phyloP scores from a whole-genome alignment of 176 grass and related monocot species.

The Hordeum vulgare region DNA sequence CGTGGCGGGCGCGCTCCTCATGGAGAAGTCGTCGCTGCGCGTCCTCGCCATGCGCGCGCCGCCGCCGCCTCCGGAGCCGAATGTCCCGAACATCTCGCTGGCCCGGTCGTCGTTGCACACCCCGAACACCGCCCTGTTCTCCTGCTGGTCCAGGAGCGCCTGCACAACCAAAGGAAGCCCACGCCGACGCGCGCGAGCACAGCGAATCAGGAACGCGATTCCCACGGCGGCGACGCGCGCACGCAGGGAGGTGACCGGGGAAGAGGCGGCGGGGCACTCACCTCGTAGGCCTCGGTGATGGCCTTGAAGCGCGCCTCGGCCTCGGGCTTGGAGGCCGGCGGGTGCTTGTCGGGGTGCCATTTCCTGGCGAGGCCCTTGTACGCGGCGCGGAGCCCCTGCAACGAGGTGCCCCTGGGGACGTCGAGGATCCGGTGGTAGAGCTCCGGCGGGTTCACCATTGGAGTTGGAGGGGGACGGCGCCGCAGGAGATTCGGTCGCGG shows the following conservation, averaged over 20 bases:
- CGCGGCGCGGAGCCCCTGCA: conserved; percentile 74
- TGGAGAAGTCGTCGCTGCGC: conserved; percentile 27
- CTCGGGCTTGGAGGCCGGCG: conserved; percentile 78
- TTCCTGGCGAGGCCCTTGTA: conserved; percentile 76
- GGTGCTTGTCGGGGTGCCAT: conserved; percentile 99
- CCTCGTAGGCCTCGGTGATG: conserved; percentile 94
- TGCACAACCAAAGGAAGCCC: conserved; percentile 11
- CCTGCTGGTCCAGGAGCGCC: conserved; percentile 75
- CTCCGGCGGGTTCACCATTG: conserved; percentile 73
- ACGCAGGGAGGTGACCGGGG: neutral
- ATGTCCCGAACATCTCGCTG: neutral
- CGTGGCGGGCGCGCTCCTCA: conserved; percentile 34
- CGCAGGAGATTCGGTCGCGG: neutral
- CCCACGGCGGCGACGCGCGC: neutral
- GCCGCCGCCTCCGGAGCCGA: neutral
- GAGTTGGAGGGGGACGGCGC: neutral
- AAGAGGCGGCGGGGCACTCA: neutral
- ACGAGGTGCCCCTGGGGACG: conserved; percentile 54
- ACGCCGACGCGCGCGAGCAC: neutral
- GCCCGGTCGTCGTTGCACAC: conserved; percentile 32
- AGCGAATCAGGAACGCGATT: neutral
- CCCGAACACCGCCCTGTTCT: conserved; percentile 60
- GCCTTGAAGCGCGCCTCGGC: conserved; percentile 87
- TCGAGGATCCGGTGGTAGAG: conserved; percentile 75
- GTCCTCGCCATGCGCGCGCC: conserved; percentile 25